Evolutionary conservation across 1,284 basidiomycete species (phyloP).

Genomic region (Mycosarcoma maydis): DNA sequence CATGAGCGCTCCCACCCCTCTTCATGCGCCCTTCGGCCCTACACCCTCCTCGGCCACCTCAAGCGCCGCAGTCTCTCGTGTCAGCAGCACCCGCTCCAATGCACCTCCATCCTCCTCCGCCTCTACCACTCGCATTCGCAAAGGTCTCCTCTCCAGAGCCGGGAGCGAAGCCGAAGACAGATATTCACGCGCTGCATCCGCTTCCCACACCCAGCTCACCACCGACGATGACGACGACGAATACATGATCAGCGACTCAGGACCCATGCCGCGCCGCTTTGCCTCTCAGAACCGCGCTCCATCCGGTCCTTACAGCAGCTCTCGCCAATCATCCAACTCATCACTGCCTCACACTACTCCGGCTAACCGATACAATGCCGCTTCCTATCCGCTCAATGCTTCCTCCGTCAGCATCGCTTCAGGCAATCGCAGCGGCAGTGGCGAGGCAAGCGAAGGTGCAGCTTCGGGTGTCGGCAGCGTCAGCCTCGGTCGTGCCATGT

Average conservation of each 20-base stretch:
- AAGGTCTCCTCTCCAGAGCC: conserved; percentile 41
- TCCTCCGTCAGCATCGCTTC: conserved; percentile 27
- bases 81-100: conserved; percentile 35
- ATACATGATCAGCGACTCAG: conserved; percentile 48
- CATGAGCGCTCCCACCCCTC: conserved; percentile 38
- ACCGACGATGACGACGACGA: conserved; percentile 53
- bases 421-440: conserved; percentile 41
- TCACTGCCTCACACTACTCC: conserved; percentile 21
- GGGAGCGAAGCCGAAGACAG: conserved; percentile 47
- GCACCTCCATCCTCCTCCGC: conserved; percentile 37
- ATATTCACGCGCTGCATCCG: conserved; percentile 12
- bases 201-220: conserved; percentile 20
- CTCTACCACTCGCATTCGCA: conserved; percentile 38
- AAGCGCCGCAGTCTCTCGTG: conserved; percentile 37
- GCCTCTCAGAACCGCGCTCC: conserved; percentile 31
- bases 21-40: conserved; percentile 8
- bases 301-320: conserved; percentile 1
- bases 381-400: conserved; percentile 6
- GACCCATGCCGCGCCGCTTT: conserved; percentile 49
- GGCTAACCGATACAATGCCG: not conserved
- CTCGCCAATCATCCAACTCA: conserved; percentile 37
- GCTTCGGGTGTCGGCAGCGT: conserved; percentile 24
- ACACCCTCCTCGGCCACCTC: conserved; percentile 18
- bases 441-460: conserved; percentile 43
- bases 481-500: conserved; percentile 58